Base-by-base conservation (phyloP, 179 eudicot species). In the Spergularia azorica region DNA sequence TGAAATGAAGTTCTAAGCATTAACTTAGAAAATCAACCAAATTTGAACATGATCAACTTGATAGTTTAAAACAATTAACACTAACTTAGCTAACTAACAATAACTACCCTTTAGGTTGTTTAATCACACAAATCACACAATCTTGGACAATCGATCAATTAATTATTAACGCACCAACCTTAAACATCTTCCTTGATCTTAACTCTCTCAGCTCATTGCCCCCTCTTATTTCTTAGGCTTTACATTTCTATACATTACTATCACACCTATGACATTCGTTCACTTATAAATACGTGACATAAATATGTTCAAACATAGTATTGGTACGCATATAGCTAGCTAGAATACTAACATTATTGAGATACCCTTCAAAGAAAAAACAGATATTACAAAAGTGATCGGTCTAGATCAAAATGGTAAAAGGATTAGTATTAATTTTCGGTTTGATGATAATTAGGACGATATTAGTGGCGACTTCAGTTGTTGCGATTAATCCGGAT, bases 401-500 rank as follows among this genome's bases (percentile, higher is more conserved):
- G 18, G 21, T 36, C 48, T 69, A 11, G 61, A 68, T 61, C 17
- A 71, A 36, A 36, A 36, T 71, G 46, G 65, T 48, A 0, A 48
- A 15, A 26, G 2, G 41, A 26, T 8, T 55, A 32, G 21, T 70
- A 6, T 55, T 70, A 54, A 32, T 70, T 6, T 12, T 55, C 43
- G 4, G 73, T 20, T 14, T 70, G 8, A 32, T 70, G 14, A 52
- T 62, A 5, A n/a, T 63, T 56, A 12, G 14, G 26, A 46, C 62
- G n/a, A 68, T 41, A 58, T 26, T 77, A n/a, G 50, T 67, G 7
- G 11, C 39, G 61, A 38, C 17, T 5, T 54, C 80, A 14, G 57
- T 14, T 4, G 76, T 16, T 9, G 66, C 67, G 56, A 7, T 14
- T 6, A 48, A 63, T 3, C 86, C 82, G 50, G 79, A 89, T 83